Conservation (phyloP, 1,284 basidiomycete genomes). For the Sanghuangporus sanghuang region DNA sequence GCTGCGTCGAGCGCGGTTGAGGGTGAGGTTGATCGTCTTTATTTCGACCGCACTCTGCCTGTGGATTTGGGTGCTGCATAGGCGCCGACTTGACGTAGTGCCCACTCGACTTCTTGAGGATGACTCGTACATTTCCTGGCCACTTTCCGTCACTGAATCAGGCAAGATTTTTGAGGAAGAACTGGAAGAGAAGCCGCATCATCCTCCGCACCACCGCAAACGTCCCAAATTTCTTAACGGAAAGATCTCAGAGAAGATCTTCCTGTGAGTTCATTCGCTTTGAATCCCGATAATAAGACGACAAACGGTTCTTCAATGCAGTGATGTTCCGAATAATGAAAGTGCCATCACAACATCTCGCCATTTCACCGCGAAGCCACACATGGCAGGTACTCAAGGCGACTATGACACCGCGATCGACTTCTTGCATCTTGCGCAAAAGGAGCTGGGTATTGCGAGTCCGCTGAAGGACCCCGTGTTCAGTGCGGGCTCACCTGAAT, state of each 20-base stretch:
- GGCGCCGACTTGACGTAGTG: neutral
- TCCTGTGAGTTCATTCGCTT: conserved; percentile 9
- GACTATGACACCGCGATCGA: conserved; percentile 63
- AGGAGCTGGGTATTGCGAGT: conserved; percentile 47
- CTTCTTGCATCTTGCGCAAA: conserved; percentile 59
- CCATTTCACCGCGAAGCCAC: conserved; percentile 60
- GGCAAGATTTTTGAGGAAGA: neutral
- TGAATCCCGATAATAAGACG: neutral
- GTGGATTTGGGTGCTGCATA: conserved; percentile 5
- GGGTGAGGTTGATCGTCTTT: neutral
- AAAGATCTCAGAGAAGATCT: conserved; percentile 15
- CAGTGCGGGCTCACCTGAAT: conserved; percentile 57
- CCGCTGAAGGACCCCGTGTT: conserved; percentile 48
- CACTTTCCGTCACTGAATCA: neutral
- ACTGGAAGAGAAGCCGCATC: neutral
- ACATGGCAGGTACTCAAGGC: conserved; percentile 62
- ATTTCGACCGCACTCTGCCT: conserved; percentile 1
- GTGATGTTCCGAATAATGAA: conserved; percentile 16
- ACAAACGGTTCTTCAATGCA: neutral
- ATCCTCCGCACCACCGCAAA: neutral
- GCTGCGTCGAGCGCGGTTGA: neutral
- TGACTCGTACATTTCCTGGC: conserved; percentile 10
- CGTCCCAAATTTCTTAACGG: conserved; percentile 14
- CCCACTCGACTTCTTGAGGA: conserved; percentile 5
- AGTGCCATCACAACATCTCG: conserved; percentile 37